Evolutionary conservation across 2,329 filamentous ascomycete species (phyloP), one percentile per base, ranked within the genome.

Genomic region (Mariannaea elegans): DNA sequence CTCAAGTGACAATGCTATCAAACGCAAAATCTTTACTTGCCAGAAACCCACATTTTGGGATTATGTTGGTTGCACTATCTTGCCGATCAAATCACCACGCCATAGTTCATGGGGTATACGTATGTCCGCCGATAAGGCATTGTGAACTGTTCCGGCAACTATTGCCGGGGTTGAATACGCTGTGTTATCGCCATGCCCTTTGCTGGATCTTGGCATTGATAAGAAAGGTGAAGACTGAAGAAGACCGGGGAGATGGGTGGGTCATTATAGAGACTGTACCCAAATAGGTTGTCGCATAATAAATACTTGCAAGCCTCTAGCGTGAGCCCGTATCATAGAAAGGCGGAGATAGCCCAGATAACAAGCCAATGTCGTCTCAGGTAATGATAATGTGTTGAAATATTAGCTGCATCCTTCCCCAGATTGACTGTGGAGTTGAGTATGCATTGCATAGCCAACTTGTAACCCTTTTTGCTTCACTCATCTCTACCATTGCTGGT

Each of bases 351-450:
- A 47, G 41, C 47, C 38, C 14, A 58, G 55, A 58, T 58, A 58
- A 39, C 39, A 29, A 32, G 18, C 55, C 47, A 47, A 46, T 58
- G 47, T 21, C 23, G 18, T 46, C n/a, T 45, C 7, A 50, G 36
- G 42, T 23, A 52, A 58, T 52, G 55, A 38, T 34, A 24, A 52
- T 47, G 24, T 41, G 42, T 58, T 39, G 47, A 58, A 58, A 58
- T 58, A 58, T 47, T 51, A 46, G 32, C 41, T 39, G 41, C 41
- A 41, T 51, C 54, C 54, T 47, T 51, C 41, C 49, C 24, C 36
- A 42, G 38, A 50, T 27, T 19, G 23, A 10, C 31, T 34, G 38
- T 41, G 47, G 55, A 50, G 47, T 46, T 16, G 16, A 31, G n/a
- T 10, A 19, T 23, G 21, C 45, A 36, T 49, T 42, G 53, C 34